Evolutionary conservation across 176 grass and related monocot species (phyloP).

Genomic region (Zoysia pacifica): DNA sequence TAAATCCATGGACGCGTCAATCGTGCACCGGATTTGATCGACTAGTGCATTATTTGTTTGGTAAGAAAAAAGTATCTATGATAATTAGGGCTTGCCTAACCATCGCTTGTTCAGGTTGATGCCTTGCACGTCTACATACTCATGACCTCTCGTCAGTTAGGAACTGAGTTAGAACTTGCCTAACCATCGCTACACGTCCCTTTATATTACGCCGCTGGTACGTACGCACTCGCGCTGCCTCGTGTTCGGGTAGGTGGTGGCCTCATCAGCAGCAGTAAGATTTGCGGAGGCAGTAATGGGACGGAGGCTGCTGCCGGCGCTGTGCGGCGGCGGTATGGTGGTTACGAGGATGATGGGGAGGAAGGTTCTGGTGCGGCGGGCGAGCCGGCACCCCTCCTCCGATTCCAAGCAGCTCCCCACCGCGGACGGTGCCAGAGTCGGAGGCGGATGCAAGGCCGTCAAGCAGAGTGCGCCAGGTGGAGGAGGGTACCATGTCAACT

Average conservation of each 20-base stretch:
- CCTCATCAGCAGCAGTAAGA: background rate
- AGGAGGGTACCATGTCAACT: background rate
- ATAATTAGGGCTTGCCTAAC: background rate
- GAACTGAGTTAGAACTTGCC: too few relatives aligned
- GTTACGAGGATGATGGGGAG: conserved; percentile 19
- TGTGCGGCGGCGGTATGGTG: conserved; percentile 8
- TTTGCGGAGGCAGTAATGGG: background rate
- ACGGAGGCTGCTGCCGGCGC: conserved; percentile 41
- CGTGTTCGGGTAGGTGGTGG: background rate
- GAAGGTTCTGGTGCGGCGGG: conserved; percentile 22
- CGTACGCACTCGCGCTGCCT: background rate
- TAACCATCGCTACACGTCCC: background rate
- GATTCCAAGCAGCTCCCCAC: background rate
- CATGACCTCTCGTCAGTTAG: too few relatives aligned
- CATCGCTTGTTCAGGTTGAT: background rate
- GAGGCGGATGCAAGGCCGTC: background rate
- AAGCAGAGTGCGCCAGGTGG: background rate
- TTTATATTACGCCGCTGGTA: background rate
- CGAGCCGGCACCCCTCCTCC: background rate
- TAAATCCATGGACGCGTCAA: background rate
- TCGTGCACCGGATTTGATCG: background rate
- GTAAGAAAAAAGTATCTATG: too few relatives aligned
- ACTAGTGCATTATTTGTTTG: background rate
- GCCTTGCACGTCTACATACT: background rate
- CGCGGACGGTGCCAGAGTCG: background rate